Conservation (phyloP, 2,329 filamentous ascomycete genomes). For the Xylaria polymorpha region DNA sequence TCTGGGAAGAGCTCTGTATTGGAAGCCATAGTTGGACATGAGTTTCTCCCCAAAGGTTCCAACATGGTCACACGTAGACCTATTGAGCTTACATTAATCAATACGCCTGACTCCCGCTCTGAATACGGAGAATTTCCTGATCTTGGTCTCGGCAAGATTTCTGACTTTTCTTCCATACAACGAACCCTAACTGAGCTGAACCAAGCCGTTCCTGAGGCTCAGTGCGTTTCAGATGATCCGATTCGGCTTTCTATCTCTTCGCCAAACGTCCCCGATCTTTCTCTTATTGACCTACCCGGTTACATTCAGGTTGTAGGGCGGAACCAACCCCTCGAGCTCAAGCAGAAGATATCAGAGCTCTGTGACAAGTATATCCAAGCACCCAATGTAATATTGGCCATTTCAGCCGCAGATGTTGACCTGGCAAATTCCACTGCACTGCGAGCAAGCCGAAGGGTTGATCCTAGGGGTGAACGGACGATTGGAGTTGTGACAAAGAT, state of each 20-base stretch:
- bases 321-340: conserved; percentile 89
- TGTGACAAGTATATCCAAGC: conserved; percentile 98
- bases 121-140: conserved; percentile 98
- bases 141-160: conserved; percentile 86
- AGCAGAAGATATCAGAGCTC: conserved; percentile 94
- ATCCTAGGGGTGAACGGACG: conserved; percentile 92
- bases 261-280: conserved; percentile 93
- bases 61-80: conserved; percentile 98
- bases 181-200: conserved; percentile 95
- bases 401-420: conserved; percentile 97
- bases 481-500: conserved; percentile 99
- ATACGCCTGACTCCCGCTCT: conserved; percentile 85
- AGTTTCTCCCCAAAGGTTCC: conserved; percentile 96
- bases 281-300: conserved; percentile 93
- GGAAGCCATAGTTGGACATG: conserved; percentile 96
- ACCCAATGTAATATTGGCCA: conserved; percentile 95
- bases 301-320: conserved; percentile 96
- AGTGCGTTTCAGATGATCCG: conserved; percentile 96
- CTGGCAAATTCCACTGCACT: conserved; percentile 95
- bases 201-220: conserved; percentile 85
- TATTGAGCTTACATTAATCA: conserved; percentile 95
- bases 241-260: conserved; percentile 97
- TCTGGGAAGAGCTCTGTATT: conserved; percentile 98
- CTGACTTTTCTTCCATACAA: conserved; percentile 92
- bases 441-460: conserved; percentile 88